Evolutionary conservation across 768 basidiomycete species (phyloP), one percentile per base, ranked within the genome.

Genomic region (Russula brevipes): DNA sequence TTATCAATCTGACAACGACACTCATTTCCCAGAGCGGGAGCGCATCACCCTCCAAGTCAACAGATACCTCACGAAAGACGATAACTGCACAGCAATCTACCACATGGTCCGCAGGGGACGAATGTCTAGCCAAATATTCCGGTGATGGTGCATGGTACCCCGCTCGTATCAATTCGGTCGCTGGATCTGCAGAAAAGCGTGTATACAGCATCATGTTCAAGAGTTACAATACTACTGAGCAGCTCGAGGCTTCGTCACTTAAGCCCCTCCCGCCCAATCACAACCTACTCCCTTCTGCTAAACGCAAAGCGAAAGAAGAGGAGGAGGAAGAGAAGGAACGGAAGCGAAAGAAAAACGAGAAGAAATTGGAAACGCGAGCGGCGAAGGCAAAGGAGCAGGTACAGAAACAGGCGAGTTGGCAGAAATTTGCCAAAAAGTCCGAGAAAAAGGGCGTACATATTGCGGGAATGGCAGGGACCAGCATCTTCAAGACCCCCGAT

Each of bases 281-380:
- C 70, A 57, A 50, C 47, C 31, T 39, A 46, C 60, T 77, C 42
- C 73, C 80, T 36, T 75, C 82, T 46, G 81, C 77, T 67, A 95
- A 95, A 77, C 85, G 92, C 60, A 93, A 91, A 79, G 74, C 88
- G 70, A 84, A 77, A 55, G 86, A 87, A 70, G 85, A 75, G 69
- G 91, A 94, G 73, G 93, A 94, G 73, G 90, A 91, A 69, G 92
- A 94, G 76, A 81, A 85, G 73, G 93, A 94, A 68, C 78, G 75
- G 73, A 94, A 93, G 83, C 91, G 91, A 82, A 94, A 94, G 80
- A 93, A 92, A 79, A 94, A 93, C 70, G 93, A 94, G 80, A 94
- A 94, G 80, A 94, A 94, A 75, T 68, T 91, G 46, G 93, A 94
- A 78, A 82, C 78, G 17, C 85, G 82, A 70, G 91, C 91, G 41